These are phyloP conservation scores for Toxoplasma gondii DNA, from an alignment of 169 alveolate genomes.

Conservation along the genomic window DNA sequence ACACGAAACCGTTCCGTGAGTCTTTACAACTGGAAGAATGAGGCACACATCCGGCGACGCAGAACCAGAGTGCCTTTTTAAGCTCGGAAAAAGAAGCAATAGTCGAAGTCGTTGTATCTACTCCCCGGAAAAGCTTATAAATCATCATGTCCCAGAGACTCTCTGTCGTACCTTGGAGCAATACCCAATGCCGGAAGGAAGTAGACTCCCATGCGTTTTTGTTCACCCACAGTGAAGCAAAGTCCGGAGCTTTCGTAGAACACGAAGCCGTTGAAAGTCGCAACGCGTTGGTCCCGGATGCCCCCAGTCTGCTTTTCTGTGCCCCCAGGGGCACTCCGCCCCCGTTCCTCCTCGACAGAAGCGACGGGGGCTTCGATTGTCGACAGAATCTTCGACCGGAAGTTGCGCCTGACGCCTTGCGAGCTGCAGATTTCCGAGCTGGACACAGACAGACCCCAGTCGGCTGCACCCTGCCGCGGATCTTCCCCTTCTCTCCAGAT, in stretches of 20 bases:
- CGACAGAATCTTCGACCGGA: background rate
- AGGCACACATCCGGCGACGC: no score
- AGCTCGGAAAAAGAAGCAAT: no score
- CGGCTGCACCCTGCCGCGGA: background rate
- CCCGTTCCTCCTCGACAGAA: background rate
- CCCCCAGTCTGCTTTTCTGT: background rate
- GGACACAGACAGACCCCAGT: background rate
- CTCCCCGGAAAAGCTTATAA: no score
- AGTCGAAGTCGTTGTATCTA: no score
- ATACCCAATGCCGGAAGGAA: slow-evolving; percentile 90
- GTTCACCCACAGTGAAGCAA: slow-evolving; percentile 87
- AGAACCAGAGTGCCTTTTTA: no score
- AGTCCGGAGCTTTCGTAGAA: slow-evolving; percentile 85
- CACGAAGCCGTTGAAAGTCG: background rate
- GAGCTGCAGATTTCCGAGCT: background rate
- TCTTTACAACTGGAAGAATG: no score
- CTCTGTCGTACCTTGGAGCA: slow-evolving; percentile 83
- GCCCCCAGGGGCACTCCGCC: background rate
- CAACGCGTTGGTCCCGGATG: slow-evolving; percentile 39
- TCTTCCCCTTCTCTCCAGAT: slow-evolving; percentile 28
- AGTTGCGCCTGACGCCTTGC: background rate
- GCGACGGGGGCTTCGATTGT: slow-evolving; percentile 41
- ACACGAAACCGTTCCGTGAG: no score
- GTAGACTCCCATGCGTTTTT: slow-evolving; percentile 88
- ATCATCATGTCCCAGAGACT: no score